These are phyloP conservation scores for Ogataea saltuana DNA, from an alignment of 805 yeast genomes.

Conservation along the genomic window DNA sequence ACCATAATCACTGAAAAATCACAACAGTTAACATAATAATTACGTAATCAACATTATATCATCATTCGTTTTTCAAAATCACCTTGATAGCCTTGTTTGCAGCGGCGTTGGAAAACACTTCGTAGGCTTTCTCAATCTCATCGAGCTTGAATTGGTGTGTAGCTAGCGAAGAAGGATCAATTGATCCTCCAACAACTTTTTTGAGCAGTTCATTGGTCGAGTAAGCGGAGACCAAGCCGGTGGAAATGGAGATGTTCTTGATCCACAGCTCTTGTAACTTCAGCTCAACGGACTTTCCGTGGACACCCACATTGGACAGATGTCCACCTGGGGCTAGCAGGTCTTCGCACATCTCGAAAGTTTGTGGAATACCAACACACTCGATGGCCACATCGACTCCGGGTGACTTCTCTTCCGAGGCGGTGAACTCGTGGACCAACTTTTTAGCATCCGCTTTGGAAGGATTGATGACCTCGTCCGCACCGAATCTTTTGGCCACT, in stretches of 20 bases:
- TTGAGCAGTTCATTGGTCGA: constrained; percentile 42
- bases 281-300: constrained; percentile 44
- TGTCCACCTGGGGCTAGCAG: constrained; percentile 60
- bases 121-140: constrained; percentile 62
- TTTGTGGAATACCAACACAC: constrained; percentile 65
- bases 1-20: not conserved
- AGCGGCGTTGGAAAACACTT: constrained; percentile 53
- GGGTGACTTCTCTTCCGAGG: constrained; percentile 36
- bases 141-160: constrained; percentile 58
- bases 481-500: constrained; percentile 60
- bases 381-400: constrained; percentile 65
- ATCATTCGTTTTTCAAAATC: constrained; percentile 23
- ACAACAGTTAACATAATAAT: not conserved
- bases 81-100: constrained; percentile 58
- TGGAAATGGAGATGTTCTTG: constrained; percentile 43
- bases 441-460: constrained; percentile 43
- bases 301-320: constrained; percentile 64
- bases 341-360: constrained; percentile 59
- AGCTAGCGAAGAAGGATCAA: constrained; percentile 52
- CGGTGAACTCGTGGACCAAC: constrained; percentile 36
- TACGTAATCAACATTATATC: not conserved
- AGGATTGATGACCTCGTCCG: constrained; percentile 58
- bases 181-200: constrained; percentile 38
- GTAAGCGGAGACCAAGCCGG: constrained; percentile 53
- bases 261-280: constrained; percentile 48